phyloP scores from a whole-genome alignment of 2,329 filamentous ascomycete genomes.

The Berkeleyomyces rouxiae region DNA sequence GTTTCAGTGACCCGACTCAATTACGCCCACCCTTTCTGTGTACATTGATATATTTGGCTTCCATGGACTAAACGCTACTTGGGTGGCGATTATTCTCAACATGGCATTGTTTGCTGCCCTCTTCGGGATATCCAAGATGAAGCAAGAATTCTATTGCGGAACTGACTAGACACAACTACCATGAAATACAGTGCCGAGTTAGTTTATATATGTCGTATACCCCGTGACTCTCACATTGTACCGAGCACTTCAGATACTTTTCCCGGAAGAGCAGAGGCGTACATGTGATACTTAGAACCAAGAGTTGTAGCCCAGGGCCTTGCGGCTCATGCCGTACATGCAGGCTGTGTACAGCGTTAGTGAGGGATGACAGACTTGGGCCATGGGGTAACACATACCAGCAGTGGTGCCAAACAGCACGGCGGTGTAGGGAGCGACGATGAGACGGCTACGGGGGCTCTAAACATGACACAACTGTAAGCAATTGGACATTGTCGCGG shows the following conservation, averaged over 20 bases:
- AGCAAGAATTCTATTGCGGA: not conserved
- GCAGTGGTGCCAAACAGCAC: conserved; percentile 45
- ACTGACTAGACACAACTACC: not conserved
- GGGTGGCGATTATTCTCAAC: not conserved
- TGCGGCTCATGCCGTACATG: conserved; percentile 59
- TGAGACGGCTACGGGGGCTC: conserved; percentile 45
- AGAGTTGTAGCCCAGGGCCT: conserved; percentile 63
- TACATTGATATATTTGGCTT: not conserved
- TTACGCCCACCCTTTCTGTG: not conserved
- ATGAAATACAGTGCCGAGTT: not conserved
- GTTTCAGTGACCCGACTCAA: not conserved
- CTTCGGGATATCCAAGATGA: not conserved
- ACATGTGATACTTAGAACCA: conserved; percentile 42
- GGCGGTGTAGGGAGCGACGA: conserved; percentile 53
- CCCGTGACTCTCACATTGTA: not conserved
- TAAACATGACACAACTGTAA: conserved; percentile 20
- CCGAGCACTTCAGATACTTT: not conserved
- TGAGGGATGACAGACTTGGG: not conserved
- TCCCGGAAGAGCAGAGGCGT: not conserved
- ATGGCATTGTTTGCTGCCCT: too few relatives aligned
- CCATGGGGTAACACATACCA: conserved; percentile 31
- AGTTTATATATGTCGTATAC: not conserved
- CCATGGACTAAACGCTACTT: not conserved
- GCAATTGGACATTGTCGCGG: conserved; percentile 11
- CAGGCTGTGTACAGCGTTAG: conserved; percentile 25